A percentile compares a stretch with the other conserved stretches of the same genome.
These are phyloP conservation scores for Corrigiola litoralis DNA, from an alignment of 179 eudicot genomes.

Conservation along the genomic window DNA sequence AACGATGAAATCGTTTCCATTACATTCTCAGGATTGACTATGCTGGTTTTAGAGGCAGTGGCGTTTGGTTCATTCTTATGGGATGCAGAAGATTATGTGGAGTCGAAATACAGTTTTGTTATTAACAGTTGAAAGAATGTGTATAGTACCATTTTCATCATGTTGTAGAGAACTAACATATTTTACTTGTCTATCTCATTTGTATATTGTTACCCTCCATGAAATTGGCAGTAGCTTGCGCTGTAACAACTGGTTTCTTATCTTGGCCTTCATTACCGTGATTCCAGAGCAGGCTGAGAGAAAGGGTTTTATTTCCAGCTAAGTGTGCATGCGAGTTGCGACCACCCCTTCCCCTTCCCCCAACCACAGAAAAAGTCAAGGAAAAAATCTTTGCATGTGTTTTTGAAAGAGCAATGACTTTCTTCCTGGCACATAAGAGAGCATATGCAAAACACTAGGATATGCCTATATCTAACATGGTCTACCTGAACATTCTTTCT, in stretches of 20 bases:
- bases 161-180: background rate
- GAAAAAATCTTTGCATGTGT: too few relatives aligned
- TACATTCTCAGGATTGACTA: slow-evolving; percentile 58
- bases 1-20: slow-evolving; percentile 54
- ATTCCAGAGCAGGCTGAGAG: too few relatives aligned
- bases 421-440: too few relatives aligned
- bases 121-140: slow-evolving; percentile 37
- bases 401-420: too few relatives aligned
- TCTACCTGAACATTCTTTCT: too few relatives aligned
- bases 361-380: too few relatives aligned
- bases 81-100: slow-evolving; percentile 85
- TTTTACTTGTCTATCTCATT: background rate
- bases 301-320: too few relatives aligned
- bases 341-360: too few relatives aligned
- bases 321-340: too few relatives aligned
- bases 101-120: slow-evolving; percentile 62
- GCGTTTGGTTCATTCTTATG: slow-evolving; percentile 91
- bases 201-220: slow-evolving; percentile 11
- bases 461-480: too few relatives aligned
- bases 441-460: too few relatives aligned
- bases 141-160: background rate
- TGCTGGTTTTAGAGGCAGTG: slow-evolving; percentile 88
- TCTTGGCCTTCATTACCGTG: too few relatives aligned
- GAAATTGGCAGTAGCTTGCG: background rate
- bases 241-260: background rate